A percentile compares a stretch with the other conserved stretches of the same genome.
phyloP scores from a whole-genome alignment of 2,329 filamentous ascomycete species.

The Beauveria medogensis region DNA sequence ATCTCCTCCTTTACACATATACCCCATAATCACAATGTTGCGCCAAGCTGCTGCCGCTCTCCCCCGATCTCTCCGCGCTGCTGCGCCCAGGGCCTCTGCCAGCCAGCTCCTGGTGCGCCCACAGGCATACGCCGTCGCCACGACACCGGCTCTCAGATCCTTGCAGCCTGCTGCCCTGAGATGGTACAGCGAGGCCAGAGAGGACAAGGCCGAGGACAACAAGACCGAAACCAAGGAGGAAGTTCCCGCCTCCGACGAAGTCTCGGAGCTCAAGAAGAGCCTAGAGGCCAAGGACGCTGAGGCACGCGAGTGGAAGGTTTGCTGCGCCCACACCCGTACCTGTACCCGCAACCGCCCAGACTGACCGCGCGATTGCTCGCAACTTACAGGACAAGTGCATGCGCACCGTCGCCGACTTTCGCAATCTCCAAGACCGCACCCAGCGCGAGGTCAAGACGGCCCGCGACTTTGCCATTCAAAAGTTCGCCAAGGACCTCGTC shows the following conservation, averaged over 20 bases:
- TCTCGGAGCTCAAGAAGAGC: slow-evolving; percentile 41
- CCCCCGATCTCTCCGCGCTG: slow-evolving; percentile 36
- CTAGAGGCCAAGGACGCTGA: slow-evolving; percentile 46
- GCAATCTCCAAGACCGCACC: slow-evolving; percentile 93
- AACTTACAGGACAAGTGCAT: slow-evolving; percentile 76
- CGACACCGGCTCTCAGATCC: slow-evolving; percentile 29
- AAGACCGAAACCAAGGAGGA: slow-evolving; percentile 21
- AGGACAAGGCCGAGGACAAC: slow-evolving; percentile 28
- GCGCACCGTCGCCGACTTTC: slow-evolving; percentile 90
- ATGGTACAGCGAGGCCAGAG: slow-evolving; percentile 43
- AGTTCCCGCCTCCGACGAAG: slow-evolving; percentile 25
- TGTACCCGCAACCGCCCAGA: not conserved
- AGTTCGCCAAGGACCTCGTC: slow-evolving; percentile 89
- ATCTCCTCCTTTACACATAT: slow-evolving; percentile 1
- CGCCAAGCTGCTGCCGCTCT: slow-evolving; percentile 36
- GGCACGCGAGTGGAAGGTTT: slow-evolving; percentile 74
- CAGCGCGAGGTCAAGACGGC: slow-evolving; percentile 81
- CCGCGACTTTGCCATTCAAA: slow-evolving; percentile 89
- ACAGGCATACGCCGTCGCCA: slow-evolving; percentile 29
- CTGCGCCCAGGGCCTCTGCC: slow-evolving; percentile 27
- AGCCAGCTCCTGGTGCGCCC: slow-evolving; percentile 26
- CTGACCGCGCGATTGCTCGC: not conserved
- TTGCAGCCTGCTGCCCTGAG: slow-evolving; percentile 28
- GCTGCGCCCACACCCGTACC: slow-evolving; percentile 17
- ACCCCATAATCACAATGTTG: slow-evolving; percentile 30